These are phyloP conservation scores for Calonectria pauciramosa DNA, from an alignment of 2,329 filamentous ascomycete genomes.

Conservation along the genomic window DNA sequence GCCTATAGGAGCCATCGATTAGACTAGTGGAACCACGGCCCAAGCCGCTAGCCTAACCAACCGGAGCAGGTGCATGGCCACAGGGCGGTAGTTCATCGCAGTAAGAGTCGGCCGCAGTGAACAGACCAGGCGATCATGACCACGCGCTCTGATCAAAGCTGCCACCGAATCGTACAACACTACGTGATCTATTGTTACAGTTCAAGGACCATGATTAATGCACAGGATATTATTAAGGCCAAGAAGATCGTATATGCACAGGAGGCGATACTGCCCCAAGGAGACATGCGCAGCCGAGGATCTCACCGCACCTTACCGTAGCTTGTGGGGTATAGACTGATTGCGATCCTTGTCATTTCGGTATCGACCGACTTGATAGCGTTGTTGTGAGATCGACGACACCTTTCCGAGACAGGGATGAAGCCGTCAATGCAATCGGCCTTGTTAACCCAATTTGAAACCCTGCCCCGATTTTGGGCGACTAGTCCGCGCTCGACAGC, in stretches of 20 bases:
- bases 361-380: constrained; percentile 4
- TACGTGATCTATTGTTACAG: neutral
- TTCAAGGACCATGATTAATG: neutral
- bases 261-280: constrained; percentile 13
- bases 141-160: neutral
- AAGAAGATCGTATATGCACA: neutral
- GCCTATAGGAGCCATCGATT: neutral
- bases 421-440: constrained; percentile 12
- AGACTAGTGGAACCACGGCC: constrained; percentile 5
- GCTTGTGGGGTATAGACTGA: constrained; percentile 13
- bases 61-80: neutral
- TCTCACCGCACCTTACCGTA: constrained; percentile 9
- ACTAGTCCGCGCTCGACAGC: neutral
- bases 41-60: constrained; percentile 3
- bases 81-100: neutral
- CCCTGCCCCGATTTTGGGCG: constrained; percentile 7
- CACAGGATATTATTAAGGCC: neutral
- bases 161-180: neutral
- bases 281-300: neutral
- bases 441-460: constrained; percentile 12
- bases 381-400: neutral
- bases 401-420: constrained; percentile 14
- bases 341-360: constrained; percentile 2
- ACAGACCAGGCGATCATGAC: neutral
- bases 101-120: neutral